phyloP scores from a whole-genome alignment of 2,329 filamentous ascomycete genomes.

The Massarina eburnea region DNA sequence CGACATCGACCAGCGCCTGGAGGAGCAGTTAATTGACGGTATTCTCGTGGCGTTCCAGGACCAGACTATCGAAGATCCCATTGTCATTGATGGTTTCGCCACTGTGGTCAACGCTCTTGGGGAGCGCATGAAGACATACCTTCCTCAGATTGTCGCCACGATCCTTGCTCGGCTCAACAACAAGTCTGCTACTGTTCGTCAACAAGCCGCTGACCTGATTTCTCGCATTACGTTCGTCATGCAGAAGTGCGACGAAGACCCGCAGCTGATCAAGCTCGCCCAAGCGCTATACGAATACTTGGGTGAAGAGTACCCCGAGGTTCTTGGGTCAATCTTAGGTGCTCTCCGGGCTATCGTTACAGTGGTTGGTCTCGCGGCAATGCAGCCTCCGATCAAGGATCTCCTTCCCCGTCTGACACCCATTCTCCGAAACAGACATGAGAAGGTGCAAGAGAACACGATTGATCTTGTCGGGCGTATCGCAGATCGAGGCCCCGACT shows the following conservation, averaged over 20 bases:
- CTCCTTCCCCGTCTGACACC: slow-evolving; percentile 91
- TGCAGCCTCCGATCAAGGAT: slow-evolving; percentile 98
- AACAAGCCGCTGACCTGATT: slow-evolving; percentile 95
- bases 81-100: slow-evolving; percentile 96
- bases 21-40: slow-evolving; percentile 92
- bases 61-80: slow-evolving; percentile 92
- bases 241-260: slow-evolving; percentile 97
- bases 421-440: slow-evolving; percentile 97
- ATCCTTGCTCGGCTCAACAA: slow-evolving; percentile 97
- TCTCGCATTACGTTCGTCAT: slow-evolving; percentile 98
- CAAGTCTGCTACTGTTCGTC: slow-evolving; percentile 93
- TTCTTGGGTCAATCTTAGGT: slow-evolving; percentile 92
- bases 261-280: slow-evolving; percentile 91
- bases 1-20: slow-evolving; percentile 87
- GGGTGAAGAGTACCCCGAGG: slow-evolving; percentile 97
- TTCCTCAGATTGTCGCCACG: slow-evolving; percentile 94
- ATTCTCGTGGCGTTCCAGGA: slow-evolving; percentile 97
- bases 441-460: slow-evolving; percentile 99
- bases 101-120: slow-evolving; percentile 96
- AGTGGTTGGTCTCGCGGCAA: slow-evolving; percentile 94
- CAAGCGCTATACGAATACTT: slow-evolving; percentile 96
- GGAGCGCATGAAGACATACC: slow-evolving; percentile 90
- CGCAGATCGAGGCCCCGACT: slow-evolving; percentile 93
- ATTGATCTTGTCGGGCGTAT: slow-evolving; percentile 98
- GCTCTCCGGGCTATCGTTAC: slow-evolving; percentile 95